phyloP scores from a whole-genome alignment of 2,329 filamentous ascomycete species.

The Teratosphaeriaceae sp. region DNA sequence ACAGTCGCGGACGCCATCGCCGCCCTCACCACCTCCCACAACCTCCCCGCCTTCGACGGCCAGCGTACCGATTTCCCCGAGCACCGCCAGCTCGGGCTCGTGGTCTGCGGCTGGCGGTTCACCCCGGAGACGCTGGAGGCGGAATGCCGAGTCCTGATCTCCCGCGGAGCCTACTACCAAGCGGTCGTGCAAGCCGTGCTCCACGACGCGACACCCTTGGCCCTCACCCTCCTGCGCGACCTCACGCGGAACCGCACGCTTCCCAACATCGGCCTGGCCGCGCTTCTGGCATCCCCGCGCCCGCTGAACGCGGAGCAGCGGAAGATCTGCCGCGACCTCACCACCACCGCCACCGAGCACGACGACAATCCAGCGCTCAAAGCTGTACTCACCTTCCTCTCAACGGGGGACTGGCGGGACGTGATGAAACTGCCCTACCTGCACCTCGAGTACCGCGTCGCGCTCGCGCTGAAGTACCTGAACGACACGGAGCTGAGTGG shows the following conservation, averaged over 20 bases:
- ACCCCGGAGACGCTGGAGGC: conserved; percentile 44
- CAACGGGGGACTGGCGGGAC: conserved; percentile 66
- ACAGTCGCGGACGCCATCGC: conserved; percentile 44
- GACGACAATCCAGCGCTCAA: conserved; percentile 72
- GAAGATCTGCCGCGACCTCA: conserved; percentile 56
- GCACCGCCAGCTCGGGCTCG: conserved; percentile 67
- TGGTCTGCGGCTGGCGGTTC: conserved; percentile 67
- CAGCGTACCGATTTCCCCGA: conserved; percentile 57
- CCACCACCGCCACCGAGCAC: too few species aligned
- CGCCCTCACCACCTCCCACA: conserved; percentile 56
- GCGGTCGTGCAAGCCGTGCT: conserved; percentile 71
- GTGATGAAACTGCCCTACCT: conserved; percentile 68
- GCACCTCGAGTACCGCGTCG: conserved; percentile 66
- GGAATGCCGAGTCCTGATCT: conserved; percentile 45
- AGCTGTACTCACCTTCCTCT: conserved; percentile 70
- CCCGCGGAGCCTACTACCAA: conserved; percentile 59
- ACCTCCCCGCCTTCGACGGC: conserved; percentile 58
- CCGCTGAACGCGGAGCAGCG: conserved; percentile 52
- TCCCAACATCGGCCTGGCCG: conserved; percentile 42
- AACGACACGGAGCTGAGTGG: conserved; percentile 42
- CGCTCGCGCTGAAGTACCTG: conserved; percentile 68
- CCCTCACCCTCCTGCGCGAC: conserved; percentile 62
- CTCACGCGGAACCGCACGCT: conserved; percentile 64
- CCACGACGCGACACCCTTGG: conserved; percentile 60
- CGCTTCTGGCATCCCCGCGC: conserved; percentile 42